Percentiles rank a stretch among this genome's conserved stretches.
These are phyloP conservation scores for Kodamaea hsintzibuensis DNA, from an alignment of 805 yeast genomes.

Conservation along the genomic window DNA sequence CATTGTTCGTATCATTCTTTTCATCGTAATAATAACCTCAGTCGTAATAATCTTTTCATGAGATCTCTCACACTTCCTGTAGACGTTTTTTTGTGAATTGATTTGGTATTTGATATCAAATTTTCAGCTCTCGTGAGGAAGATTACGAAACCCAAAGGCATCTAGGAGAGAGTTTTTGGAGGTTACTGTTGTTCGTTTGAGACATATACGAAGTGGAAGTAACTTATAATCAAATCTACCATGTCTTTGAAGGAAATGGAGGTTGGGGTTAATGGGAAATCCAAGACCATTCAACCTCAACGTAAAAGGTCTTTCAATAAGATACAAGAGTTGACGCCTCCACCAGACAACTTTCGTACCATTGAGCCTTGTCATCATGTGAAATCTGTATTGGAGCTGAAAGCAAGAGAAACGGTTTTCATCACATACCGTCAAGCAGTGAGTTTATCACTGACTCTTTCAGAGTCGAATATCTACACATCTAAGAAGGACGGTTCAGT, in stretches of 20 bases:
- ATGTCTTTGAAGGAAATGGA: not conserved
- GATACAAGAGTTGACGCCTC: constrained; percentile 12
- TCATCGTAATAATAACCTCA: no score
- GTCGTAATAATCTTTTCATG: no score
- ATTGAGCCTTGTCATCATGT: constrained; percentile 54
- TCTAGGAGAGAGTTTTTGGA: not conserved
- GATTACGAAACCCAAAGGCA: not conserved
- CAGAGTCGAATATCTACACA: constrained; percentile 27
- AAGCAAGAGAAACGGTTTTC: constrained; percentile 50
- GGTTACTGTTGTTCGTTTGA: not conserved
- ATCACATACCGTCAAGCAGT: constrained; percentile 54
- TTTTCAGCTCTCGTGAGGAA: constrained; percentile 3
- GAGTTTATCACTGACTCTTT: constrained; percentile 41
- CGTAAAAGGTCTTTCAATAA: constrained; percentile 8
- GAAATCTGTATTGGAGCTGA: constrained; percentile 46
- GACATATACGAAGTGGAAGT: not conserved
- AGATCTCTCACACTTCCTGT: not conserved
- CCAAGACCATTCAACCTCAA: not conserved
- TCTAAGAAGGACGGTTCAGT: constrained; percentile 39
- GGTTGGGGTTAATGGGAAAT: not conserved
- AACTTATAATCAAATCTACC: not conserved
- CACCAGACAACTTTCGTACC: constrained; percentile 27
- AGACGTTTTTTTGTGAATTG: not conserved
- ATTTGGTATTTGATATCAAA: constrained; percentile 1
- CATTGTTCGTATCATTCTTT: not conserved